Evolutionary conservation across 108 stramenopile species (phyloP).

Genomic region (Nitzschia inconspicua): DNA sequence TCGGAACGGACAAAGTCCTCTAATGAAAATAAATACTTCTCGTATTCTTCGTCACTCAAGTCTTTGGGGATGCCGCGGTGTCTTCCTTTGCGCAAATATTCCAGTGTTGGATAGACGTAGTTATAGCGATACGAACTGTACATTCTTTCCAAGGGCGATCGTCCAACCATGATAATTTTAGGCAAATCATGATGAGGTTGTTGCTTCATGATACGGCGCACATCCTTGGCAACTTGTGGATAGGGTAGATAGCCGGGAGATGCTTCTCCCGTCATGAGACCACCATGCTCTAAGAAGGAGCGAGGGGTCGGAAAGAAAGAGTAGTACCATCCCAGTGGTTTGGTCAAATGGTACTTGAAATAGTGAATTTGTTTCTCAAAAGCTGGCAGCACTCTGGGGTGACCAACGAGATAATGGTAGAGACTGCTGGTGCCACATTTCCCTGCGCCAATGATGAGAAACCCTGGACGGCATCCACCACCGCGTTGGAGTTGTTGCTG

Average conservation of each 20-base stretch:
- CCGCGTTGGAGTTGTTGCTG: neutral
- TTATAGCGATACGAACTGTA: slow-evolving; percentile 78
- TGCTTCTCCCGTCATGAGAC: slow-evolving; percentile 85
- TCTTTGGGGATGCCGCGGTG: slow-evolving; percentile 35
- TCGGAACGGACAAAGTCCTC: slow-evolving; percentile 79
- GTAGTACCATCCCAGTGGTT: slow-evolving; percentile 69
- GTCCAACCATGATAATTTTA: slow-evolving; percentile 58
- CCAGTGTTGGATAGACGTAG: slow-evolving; percentile 60
- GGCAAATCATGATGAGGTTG: neutral
- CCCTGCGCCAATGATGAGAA: slow-evolving; percentile 82
- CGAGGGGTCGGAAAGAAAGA: slow-evolving; percentile 66
- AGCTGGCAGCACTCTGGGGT: slow-evolving; percentile 77
- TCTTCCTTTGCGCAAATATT: slow-evolving; percentile 31
- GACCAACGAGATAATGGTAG: slow-evolving; percentile 77
- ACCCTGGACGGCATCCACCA: slow-evolving; percentile 79
- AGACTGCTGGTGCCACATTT: slow-evolving; percentile 82
- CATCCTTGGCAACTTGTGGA: slow-evolving; percentile 21
- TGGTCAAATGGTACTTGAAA: slow-evolving; percentile 50
- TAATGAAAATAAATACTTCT: slow-evolving; percentile 58
- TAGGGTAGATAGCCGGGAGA: slow-evolving; percentile 81
- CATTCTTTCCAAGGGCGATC: slow-evolving; percentile 76
- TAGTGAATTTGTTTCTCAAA: slow-evolving; percentile 82
- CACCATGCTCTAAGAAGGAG: slow-evolving; percentile 61
- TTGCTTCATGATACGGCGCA: neutral
- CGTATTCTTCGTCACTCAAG: slow-evolving; percentile 44